Evolutionary conservation across 2,329 filamentous ascomycete genomes (phyloP), one percentile per base, ranked within the genome.

Genomic region (Diaporthe velutina): DNA sequence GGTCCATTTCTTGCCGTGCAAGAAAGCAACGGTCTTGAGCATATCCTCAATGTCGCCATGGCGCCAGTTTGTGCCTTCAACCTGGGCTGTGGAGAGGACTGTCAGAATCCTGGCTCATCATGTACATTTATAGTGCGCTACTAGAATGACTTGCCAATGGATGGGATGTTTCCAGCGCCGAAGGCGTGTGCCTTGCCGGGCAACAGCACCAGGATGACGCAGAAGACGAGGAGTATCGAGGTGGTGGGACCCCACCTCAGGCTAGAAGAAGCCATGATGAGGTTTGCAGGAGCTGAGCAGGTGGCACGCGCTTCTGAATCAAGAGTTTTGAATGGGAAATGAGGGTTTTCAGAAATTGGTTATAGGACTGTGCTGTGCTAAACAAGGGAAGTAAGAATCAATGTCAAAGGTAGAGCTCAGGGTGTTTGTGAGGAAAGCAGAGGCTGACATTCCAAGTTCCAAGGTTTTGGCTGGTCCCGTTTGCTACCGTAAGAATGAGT

Each of bases 1-100:
- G 1, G 93, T 94, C 94, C 94, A 97, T 86, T 96, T 96, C 82
- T 95, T 94, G 74, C 94, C 94, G 77, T 93, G 89, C 74, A 96
- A 88, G 80, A 95, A 96, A 40, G 93, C 90, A 77, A 96, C 85
- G 8, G 91, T 94, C 83, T 94, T 93, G 79, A 97, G 90, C 85
- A 94, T 92, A 83, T 73, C 73, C 50, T 66, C 66, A 17, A 67
- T 80, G 89, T 90, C 90, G 83, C 92, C 92, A 87, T 93, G 92
- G 60, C 92, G 89, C 89, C 91, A 93, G 82, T 93, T 93, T 81
- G 89, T 86, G 22, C 92, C 92, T 81, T 94, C 92, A 71, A 93
- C 88, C 83, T 92, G 85, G 22, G 84, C 85, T 76, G 64, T 35
- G 38, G 33, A 22, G 22, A 28, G 19, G 12, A 19, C 3, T 22